These are phyloP conservation scores for Neurospora discreta DNA, from an alignment of 495 filamentous ascomycete species.

Conservation along the genomic window DNA sequence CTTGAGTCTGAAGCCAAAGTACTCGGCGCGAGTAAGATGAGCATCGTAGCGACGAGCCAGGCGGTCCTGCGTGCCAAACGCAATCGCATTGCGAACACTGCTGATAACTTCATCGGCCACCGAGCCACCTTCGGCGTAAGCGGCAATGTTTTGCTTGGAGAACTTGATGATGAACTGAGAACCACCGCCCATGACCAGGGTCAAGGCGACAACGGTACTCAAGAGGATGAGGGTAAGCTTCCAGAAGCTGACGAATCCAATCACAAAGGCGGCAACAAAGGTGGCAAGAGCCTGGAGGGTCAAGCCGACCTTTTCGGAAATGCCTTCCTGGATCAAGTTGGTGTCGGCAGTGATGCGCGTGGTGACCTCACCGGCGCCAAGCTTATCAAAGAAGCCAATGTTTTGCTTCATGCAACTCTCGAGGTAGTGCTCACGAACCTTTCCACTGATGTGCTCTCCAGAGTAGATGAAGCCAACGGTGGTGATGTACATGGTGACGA, in stretches of 20 bases:
- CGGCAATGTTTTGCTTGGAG: constrained; percentile 62
- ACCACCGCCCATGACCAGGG: constrained; percentile 60
- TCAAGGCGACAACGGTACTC: constrained; percentile 63
- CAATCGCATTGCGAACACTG: constrained; percentile 84
- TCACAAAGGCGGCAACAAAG: constrained; percentile 80
- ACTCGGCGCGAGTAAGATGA: constrained; percentile 61
- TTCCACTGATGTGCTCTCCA: constrained; percentile 76
- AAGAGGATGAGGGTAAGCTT: constrained; percentile 72
- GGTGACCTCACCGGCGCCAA: constrained; percentile 85
- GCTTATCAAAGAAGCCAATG: constrained; percentile 84
- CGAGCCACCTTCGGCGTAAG: constrained; percentile 75
- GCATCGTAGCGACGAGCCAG: constrained; percentile 73
- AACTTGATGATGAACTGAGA: constrained; percentile 68
- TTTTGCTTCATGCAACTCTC: constrained; percentile 79
- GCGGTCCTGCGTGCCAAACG: constrained; percentile 86
- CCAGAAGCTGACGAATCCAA: constrained; percentile 79
- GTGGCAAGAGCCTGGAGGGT: constrained; percentile 64
- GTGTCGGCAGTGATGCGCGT: constrained; percentile 88
- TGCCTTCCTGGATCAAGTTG: constrained; percentile 77
- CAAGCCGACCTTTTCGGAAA: constrained; percentile 77
- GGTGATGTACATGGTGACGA: constrained; percentile 65
- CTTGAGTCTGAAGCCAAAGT: constrained; percentile 67
- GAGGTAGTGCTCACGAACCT: constrained; percentile 78
- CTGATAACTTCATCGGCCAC: constrained; percentile 92
- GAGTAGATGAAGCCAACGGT: constrained; percentile 90